Evolutionary conservation across 371 early-diverging fungal species (phyloP).

Genomic region (Mortierella sp.): DNA sequence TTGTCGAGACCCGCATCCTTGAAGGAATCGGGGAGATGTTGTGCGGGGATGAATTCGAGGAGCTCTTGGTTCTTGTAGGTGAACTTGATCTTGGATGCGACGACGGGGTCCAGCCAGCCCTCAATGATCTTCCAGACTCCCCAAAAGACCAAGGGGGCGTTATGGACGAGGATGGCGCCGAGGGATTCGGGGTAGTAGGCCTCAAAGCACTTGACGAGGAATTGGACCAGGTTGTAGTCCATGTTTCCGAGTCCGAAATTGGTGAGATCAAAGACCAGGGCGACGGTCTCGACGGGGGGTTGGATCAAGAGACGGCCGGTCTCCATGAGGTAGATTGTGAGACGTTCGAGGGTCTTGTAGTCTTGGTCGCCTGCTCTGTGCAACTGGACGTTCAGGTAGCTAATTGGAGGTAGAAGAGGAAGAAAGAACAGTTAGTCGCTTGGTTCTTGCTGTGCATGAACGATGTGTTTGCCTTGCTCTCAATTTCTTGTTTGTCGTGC

Average conservation of each 20-base stretch:
- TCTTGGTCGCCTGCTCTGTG: conserved; percentile 67
- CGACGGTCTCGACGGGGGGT: conserved; percentile 80
- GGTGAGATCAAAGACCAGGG: conserved; percentile 81
- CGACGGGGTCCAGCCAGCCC: conserved; percentile 87
- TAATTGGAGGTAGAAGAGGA: conserved; percentile 12
- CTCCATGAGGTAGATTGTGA: conserved; percentile 85
- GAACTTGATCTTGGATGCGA: conserved; percentile 84
- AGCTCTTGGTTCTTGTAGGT: conserved; percentile 75
- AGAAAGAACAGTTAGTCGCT: background rate
- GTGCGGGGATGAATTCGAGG: conserved; percentile 67
- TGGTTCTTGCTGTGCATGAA: background rate
- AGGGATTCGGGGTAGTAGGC: conserved; percentile 91
- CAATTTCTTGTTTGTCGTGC: background rate
- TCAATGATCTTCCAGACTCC: conserved; percentile 82
- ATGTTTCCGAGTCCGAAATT: conserved; percentile 86
- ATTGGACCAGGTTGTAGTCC: conserved; percentile 80
- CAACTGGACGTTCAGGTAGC: conserved; percentile 68
- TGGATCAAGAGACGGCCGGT: conserved; percentile 75
- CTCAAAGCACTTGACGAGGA: conserved; percentile 85
- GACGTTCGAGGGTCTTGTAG: conserved; percentile 63
- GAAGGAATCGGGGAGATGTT: conserved; percentile 44
- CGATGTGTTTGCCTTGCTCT: background rate
- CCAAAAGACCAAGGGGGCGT: conserved; percentile 89
- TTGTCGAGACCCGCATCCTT: conserved; percentile 61
- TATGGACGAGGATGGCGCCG: conserved; percentile 80